Base-by-base conservation (phyloP, 2,329 filamentous ascomycete genomes). In the Claviceps lovelessii region DNA sequence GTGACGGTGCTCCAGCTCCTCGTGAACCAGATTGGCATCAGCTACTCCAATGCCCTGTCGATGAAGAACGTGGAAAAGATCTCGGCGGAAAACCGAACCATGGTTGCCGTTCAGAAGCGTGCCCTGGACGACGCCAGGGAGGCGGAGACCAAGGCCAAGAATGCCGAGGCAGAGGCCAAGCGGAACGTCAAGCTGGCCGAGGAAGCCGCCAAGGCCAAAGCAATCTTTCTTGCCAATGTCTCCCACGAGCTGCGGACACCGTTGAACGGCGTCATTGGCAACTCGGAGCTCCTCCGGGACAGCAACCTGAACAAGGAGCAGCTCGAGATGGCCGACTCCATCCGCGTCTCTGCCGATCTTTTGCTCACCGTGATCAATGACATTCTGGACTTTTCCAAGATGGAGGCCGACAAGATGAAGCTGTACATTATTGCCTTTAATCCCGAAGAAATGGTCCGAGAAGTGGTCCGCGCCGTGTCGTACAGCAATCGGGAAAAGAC, bases 301-400 rank as follows among this genome's bases (percentile, higher is more conserved):
- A 90, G 86, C 62, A 73, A 79, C 28, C 73, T 94, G 53, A 83
- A 86, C 59, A 78, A 76, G 56, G 88, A 94, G 58, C 88, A 94
- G 67, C 76, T 83, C 37, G 88, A 94, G 60, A 93, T 90, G 75
- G 86, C 88, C 4, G 88, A 94, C 64, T 91, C 88, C 17, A 93
- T 94, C 54, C 82, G 88, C 51, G 79, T 90, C 37, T 94, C 88
- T 51, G 89, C 88, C 0, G 90, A 96, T 65, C 82, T 93, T 17
- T 72, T 96, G 15, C 75, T 96, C 31, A 93, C 90, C 0, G 88
- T 96, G 50, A 96, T 96, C 71, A 96, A 96, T 64, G 91, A 97
- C 64, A 95, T 96, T 53, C 75, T 96, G 5, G 91, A 97, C 69
- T 94, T 95, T 66, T 95, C 90, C 33, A 94, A 95, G 68, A 89